Conservation (phyloP, 1,284 basidiomycete genomes). For the Tilletia indica region DNA sequence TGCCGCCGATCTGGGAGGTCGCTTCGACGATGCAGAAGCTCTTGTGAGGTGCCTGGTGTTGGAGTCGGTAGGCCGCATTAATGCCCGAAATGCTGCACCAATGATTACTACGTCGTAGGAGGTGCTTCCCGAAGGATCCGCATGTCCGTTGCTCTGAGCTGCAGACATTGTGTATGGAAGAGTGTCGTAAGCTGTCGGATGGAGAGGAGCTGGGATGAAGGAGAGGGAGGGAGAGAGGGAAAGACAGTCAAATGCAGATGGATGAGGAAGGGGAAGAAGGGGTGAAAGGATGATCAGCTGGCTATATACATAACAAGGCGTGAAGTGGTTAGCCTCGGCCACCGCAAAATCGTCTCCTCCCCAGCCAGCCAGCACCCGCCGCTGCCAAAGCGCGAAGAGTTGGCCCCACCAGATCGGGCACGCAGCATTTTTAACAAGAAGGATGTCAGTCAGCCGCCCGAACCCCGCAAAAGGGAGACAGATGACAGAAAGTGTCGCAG, state of each 20-base stretch:
- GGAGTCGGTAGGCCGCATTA: constrained; percentile 51
- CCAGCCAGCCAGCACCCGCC: too few relatives aligned
- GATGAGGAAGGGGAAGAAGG: not conserved
- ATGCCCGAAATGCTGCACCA: constrained; percentile 53
- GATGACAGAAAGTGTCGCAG: too few relatives aligned
- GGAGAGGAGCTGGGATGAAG: not conserved
- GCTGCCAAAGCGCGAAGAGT: too few relatives aligned
- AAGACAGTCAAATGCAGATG: too few relatives aligned
- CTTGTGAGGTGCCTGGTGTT: constrained; percentile 34
- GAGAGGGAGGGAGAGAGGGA: too few relatives aligned
- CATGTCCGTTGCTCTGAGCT: not conserved
- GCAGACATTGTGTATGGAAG: not conserved
- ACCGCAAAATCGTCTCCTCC: too few relatives aligned
- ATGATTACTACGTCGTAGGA: constrained; percentile 34
- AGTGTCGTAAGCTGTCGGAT: not conserved
- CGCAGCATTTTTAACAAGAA: too few relatives aligned
- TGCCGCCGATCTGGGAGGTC: constrained; percentile 41
- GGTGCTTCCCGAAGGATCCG: not conserved
- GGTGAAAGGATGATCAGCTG: not conserved
- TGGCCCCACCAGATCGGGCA: too few relatives aligned
- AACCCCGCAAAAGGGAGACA: too few relatives aligned
- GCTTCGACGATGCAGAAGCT: constrained; percentile 38
- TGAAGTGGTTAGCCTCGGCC: too few relatives aligned
- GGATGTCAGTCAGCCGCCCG: too few relatives aligned
- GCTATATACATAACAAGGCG: too few relatives aligned